Conservation (phyloP, 208 protist species). For the Leishmania amazonensis region DNA sequence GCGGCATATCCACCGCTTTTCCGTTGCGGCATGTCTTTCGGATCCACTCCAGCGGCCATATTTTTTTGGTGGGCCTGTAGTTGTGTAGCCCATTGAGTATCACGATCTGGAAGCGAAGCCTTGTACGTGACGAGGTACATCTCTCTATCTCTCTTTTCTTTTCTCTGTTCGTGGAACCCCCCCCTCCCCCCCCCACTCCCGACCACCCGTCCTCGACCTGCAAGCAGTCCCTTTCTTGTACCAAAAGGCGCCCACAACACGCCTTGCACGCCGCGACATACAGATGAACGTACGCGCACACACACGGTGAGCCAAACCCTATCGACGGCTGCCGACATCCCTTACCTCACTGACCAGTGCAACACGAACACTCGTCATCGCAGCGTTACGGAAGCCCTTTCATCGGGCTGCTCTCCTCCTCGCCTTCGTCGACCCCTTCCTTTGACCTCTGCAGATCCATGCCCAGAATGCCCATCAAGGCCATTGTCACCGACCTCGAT, state of each 20-base stretch:
- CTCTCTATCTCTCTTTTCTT: not conserved
- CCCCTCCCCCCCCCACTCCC: not conserved
- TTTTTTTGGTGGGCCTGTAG: too few species aligned
- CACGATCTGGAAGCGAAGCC: not conserved
- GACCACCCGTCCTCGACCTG: not conserved
- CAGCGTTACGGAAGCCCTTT: not conserved
- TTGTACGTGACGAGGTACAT: not conserved
- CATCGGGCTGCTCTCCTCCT: not conserved
- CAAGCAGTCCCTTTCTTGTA: not conserved
- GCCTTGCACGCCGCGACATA: not conserved
- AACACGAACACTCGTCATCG: not conserved
- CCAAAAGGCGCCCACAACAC: not conserved
- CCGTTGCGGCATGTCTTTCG: too few species aligned
- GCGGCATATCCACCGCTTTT: too few species aligned
- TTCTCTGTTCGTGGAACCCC: not conserved
- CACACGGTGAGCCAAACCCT: not conserved
- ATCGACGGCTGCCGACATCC: not conserved
- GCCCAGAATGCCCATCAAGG: conserved; percentile 38
- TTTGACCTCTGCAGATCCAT: not conserved
- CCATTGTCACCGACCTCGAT: conserved; percentile 51
- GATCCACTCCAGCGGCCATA: too few species aligned
- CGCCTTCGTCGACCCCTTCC: not conserved
- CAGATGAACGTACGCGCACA: not conserved
- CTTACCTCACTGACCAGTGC: not conserved
- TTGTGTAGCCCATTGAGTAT: not conserved